Base-by-base conservation (phyloP, 2,329 filamentous ascomycete genomes). In the Stagonosporopsis tanaceti region DNA sequence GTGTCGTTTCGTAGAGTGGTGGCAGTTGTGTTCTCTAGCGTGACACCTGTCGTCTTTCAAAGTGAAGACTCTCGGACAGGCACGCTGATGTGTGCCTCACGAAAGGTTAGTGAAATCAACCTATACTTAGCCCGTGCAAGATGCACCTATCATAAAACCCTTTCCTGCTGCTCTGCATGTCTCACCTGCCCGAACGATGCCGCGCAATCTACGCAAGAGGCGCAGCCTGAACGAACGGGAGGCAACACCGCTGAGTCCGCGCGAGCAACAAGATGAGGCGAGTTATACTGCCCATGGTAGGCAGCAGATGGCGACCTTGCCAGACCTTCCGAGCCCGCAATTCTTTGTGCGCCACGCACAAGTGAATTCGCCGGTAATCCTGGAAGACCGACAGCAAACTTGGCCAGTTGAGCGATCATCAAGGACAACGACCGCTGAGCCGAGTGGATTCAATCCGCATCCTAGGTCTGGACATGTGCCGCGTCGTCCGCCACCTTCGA, bases 231-330 rank as follows among this genome's bases (percentile, higher is more conserved):
- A 28, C 4, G 28, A 30, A 24, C n/a, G 24, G 4, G 14, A 20
- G n/a, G 25, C 6, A 6, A 17, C 32, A 11, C 22, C 14, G 6
- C 11, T 38, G 8, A 2, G 11, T 15, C 8, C 3, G 14, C 7
- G 27, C 20, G 22, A 47, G 24, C 25, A 22, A 3, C 1, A 3
- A 6, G 14, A 51, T 25, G 41, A 46, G 9, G 1, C 27, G 20
- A 46, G 35, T 22, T 40, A 50, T 27, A 22, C 45, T 28, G 53
- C 47, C 12, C 41, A 47, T 20, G 35, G 37, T 24, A 47, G 41
- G 47, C 41, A 51, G 30, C 53, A 51, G 34, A 42, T 41, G 37
- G 24, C 40, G 7, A 6, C n/a, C 11, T 32, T 57, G 8, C 37
- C 54, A 24, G 35, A 28, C n/a, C 28, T 47, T 14, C 44, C 28